Percentiles rank a stretch among this genome's conserved stretches.
These are phyloP conservation scores for Talaromyces trachyspermus DNA, from an alignment of 495 filamentous ascomycete species.

Conservation along the genomic window DNA sequence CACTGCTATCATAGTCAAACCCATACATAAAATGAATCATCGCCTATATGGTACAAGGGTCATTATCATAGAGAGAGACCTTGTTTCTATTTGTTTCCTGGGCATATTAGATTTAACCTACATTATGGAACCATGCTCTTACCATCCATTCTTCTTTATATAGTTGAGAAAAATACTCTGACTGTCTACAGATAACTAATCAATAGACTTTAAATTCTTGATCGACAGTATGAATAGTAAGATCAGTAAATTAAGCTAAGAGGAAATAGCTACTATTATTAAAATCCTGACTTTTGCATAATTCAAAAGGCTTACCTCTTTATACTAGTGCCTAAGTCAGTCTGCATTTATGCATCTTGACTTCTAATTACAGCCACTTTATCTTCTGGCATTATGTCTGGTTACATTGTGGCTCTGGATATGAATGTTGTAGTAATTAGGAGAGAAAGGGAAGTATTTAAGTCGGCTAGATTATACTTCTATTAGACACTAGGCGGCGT, in stretches of 20 bases:
- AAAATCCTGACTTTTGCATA: conserved; percentile 3
- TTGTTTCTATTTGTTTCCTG: conserved; percentile 16
- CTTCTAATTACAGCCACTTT: conserved; percentile 2
- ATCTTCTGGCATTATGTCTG: conserved; percentile 4
- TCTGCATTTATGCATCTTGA: conserved; percentile 6
- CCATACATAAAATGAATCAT: conserved; percentile 31
- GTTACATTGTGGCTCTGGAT: conserved; percentile 6
- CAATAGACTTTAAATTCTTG: conserved; percentile 31
- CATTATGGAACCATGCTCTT: conserved; percentile 2
- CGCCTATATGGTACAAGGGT: conserved; percentile 24
- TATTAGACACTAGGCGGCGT: conserved; percentile 1
- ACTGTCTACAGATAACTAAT: conserved; percentile 30
- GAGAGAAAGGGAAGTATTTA: conserved; percentile 7
- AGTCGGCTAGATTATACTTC: conserved; percentile 6
- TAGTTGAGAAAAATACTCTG: conserved; percentile 25
- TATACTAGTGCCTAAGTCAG: conserved; percentile 5
- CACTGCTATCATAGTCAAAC: conserved; percentile 17
- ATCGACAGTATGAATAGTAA: conserved; percentile 26
- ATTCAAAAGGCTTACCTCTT: conserved; percentile 5
- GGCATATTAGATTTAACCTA: conserved; percentile 4
- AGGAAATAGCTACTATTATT: conserved; percentile 4
- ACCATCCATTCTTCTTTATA: conserved; percentile 21
- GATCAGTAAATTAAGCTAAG: conserved; percentile 24
- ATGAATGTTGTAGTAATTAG: conserved; percentile 4
- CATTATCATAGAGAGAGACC: conserved; percentile 17